Percentiles rank a stretch among this genome's conserved stretches.
phyloP scores from a whole-genome alignment of 2,329 filamentous ascomycete genomes.

The Fusarium gaditjirri region DNA sequence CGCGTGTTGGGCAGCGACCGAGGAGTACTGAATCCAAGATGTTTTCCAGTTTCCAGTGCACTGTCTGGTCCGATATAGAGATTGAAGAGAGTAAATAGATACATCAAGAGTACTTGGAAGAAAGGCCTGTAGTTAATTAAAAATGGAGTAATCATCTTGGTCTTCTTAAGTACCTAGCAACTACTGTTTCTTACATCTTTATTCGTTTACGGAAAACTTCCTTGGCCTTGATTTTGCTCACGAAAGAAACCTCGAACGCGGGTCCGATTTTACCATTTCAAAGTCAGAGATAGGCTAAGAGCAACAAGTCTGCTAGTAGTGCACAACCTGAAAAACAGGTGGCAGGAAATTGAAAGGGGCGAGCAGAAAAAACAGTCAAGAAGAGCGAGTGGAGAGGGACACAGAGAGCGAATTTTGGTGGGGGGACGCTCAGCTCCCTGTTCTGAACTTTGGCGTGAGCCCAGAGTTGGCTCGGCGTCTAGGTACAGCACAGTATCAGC shows the following conservation, averaged over 20 bases:
- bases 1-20: conserved; percentile 39
- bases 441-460: conserved; percentile 35
- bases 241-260: conserved; percentile 2
- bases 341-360: conserved; percentile 32
- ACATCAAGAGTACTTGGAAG: background rate
- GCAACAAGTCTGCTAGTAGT: conserved; percentile 21
- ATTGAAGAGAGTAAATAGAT: background rate
- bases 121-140: background rate
- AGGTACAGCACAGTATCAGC: conserved; percentile 54
- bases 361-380: conserved; percentile 24
- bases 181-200: background rate
- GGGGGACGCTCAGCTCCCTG: conserved; percentile 49
- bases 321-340: conserved; percentile 26
- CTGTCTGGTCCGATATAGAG: background rate
- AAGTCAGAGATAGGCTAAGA: background rate
- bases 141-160: background rate
- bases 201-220: background rate
- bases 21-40: conserved; percentile 6
- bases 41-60: background rate
- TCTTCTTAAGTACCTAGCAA: background rate
- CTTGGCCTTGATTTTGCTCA: background rate
- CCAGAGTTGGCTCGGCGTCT: conserved; percentile 26
- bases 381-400: conserved; percentile 47
- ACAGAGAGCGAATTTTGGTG: conserved; percentile 38
- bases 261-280: conserved; percentile 9